A percentile compares a stretch with the other conserved stretches of the same genome.
Conservation (phyloP, 1,139 yeast species). For the Waltiozyma sp. region DNA sequence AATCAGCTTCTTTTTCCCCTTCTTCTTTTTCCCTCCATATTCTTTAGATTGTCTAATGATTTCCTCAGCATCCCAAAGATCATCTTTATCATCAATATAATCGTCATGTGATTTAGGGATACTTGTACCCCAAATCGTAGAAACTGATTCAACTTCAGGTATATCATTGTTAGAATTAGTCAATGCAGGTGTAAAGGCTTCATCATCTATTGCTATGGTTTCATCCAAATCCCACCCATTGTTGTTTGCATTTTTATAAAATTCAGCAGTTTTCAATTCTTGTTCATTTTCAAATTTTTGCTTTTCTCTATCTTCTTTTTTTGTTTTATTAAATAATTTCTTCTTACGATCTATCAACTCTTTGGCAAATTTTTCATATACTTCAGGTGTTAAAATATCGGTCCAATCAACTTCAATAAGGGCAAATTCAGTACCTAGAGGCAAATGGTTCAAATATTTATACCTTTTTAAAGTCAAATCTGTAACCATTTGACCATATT, state of each 20-base stretch:
- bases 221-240: slow-evolving; percentile 18
- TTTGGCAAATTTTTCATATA: slow-evolving; percentile 42
- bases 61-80: slow-evolving; percentile 15
- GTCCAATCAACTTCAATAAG: slow-evolving; percentile 82
- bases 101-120: slow-evolving; percentile 23
- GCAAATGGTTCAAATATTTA: slow-evolving; percentile 73
- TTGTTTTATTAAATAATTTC: slow-evolving; percentile 39
- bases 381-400: slow-evolving; percentile 33
- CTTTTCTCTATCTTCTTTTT: slow-evolving; percentile 56
- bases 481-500: slow-evolving; percentile 45
- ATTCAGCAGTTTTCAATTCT: slow-evolving; percentile 46
- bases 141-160: slow-evolving; percentile 17
- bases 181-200: slow-evolving; percentile 4
- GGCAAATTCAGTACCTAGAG: slow-evolving; percentile 76
- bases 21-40: slow-evolving; percentile 5
- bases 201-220: slow-evolving; percentile 5
- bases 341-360: slow-evolving; percentile 55
- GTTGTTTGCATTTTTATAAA: slow-evolving; percentile 50
- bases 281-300: slow-evolving; percentile 49
- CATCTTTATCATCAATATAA: slow-evolving; percentile 8
- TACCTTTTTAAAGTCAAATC: slow-evolving; percentile 43
- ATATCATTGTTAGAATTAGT: slow-evolving; percentile 4
- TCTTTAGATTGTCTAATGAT: slow-evolving; percentile 11
- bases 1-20: slow-evolving; percentile 4
- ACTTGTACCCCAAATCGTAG: slow-evolving; percentile 55